Evolutionary conservation across 495 filamentous ascomycete species (phyloP).

Genomic region (Coniosporium apollinis): DNA sequence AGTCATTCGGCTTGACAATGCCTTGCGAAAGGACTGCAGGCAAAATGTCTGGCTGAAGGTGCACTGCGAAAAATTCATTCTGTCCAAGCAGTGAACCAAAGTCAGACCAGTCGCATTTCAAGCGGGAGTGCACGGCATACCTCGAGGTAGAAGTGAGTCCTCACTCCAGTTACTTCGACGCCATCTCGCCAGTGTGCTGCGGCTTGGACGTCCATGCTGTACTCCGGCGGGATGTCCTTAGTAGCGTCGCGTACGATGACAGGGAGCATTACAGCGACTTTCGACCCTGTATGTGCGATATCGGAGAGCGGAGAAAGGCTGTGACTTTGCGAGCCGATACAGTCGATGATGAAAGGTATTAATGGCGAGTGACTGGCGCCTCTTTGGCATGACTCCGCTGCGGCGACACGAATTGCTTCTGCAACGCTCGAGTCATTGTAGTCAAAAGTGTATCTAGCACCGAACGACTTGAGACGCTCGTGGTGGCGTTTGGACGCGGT

Average conservation of each 20-base stretch:
- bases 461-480: constrained; percentile 21
- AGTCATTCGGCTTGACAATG: constrained; percentile 30
- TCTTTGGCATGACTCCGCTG: too few species aligned
- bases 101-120: background rate
- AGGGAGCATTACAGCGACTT: constrained; percentile 34
- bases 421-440: constrained; percentile 26
- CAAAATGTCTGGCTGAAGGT: constrained; percentile 33
- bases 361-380: constrained; percentile 1
- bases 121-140: too few species aligned
- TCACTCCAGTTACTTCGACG: constrained; percentile 30
- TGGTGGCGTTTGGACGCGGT: constrained; percentile 31
- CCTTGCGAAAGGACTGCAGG: constrained; percentile 29
- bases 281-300: constrained; percentile 27
- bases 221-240: constrained; percentile 24
- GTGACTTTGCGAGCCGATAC: constrained; percentile 31
- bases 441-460: constrained; percentile 31
- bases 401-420: too few species aligned
- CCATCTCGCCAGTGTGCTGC: constrained; percentile 29
- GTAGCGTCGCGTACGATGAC: constrained; percentile 31
- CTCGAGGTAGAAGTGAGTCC: constrained; percentile 31
- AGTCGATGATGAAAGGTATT: constrained; percentile 33
- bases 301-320: constrained; percentile 26
- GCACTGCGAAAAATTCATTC: constrained; percentile 32
- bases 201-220: constrained; percentile 25
- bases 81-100: constrained; percentile 7